Conservation (phyloP, 2,329 filamentous ascomycete genomes). For the Aspergillus nomiae region DNA sequence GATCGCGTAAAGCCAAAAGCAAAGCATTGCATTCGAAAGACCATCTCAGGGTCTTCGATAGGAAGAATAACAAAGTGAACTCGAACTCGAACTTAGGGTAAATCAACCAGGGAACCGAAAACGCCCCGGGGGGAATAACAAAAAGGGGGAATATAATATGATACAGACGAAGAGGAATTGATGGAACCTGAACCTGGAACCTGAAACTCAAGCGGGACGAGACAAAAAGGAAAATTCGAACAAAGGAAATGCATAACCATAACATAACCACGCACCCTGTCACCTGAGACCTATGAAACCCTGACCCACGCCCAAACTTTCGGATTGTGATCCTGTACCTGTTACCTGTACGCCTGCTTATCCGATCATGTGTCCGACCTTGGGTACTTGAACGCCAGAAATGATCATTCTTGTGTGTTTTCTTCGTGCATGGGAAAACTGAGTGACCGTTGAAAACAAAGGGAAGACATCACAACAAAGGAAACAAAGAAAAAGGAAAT, state of each 20-base stretch:
- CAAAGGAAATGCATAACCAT: slow-evolving; percentile 1
- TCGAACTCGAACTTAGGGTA: not conserved
- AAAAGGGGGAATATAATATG: slow-evolving; percentile 8
- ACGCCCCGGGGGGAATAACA: slow-evolving; percentile 1
- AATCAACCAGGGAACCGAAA: not conserved
- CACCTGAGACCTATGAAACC: not conserved
- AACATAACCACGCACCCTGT: not conserved
- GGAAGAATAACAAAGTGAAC: not conserved
- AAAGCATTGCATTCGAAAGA: not conserved
- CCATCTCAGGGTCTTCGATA: not conserved
- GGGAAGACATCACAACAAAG: slow-evolving; percentile 1
- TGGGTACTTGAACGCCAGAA: not conserved
- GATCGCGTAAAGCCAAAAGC: not conserved
- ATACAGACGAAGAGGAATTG: slow-evolving; percentile 14
- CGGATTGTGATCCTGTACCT: not conserved
- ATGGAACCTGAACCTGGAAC: not conserved
- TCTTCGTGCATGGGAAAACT: not conserved
- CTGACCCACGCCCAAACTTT: not conserved
- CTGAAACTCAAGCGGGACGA: not conserved
- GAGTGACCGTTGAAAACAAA: slow-evolving; percentile 3
- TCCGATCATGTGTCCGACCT: not conserved
- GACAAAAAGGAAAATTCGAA: not conserved
- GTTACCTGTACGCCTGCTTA: not conserved
- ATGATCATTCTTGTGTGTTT: not conserved
- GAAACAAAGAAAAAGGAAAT: not conserved